Evolutionary conservation across 352 stramenopile species (phyloP), one percentile per base, ranked within the genome.

Genomic region (Globisporangium okanoganense): DNA sequence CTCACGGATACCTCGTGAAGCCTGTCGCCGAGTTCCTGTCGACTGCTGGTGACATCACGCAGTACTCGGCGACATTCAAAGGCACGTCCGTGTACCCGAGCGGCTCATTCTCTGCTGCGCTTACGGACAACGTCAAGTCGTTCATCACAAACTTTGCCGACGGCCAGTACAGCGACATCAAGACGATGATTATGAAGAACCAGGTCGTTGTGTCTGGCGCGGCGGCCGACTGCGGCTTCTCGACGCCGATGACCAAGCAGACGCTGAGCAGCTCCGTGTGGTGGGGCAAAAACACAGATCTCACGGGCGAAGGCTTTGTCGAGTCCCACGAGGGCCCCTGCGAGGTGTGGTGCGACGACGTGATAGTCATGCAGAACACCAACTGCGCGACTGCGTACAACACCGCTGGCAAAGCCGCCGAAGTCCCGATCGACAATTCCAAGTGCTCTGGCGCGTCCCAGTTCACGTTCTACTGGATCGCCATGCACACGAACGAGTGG

Each of bases 381-480:
- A 63, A 72, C 53, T 72, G 65, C 22, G 65, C 62, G 33, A 65
- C 49, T 1, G 43, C 62, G 29, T 69, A 69, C 62, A 67, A 67
- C 65, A 65, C 50, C 6, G 66, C 63, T 1, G 58, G 51, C 31
- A 41, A 56, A 22, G 31, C 58, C 4, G 69, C 65, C 24, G 53
- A 71, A 38, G 33, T 76, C 14, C 65, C 65, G 31, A 70, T 70
- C 59, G 55, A 73, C 12, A 50, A 56, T 10, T 44, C 55, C 10
- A 70, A 58, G 33, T 81, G 73, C 55, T 53, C 66, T 1, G 56
- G 65, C 18, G 53, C 70, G 10, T 71, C 53, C 18, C 61, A 67
- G 13, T 41, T 78, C 43, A 74, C 65, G 27, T 69, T 78, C 43
- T 81, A 81, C 62, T 81, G 73, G 73, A 50, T 81, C 33, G 65